Evolutionary conservation across 1,284 basidiomycete genomes (phyloP), one percentile per base, ranked within the genome.

Genomic region (Schizophyllum amplum): DNA sequence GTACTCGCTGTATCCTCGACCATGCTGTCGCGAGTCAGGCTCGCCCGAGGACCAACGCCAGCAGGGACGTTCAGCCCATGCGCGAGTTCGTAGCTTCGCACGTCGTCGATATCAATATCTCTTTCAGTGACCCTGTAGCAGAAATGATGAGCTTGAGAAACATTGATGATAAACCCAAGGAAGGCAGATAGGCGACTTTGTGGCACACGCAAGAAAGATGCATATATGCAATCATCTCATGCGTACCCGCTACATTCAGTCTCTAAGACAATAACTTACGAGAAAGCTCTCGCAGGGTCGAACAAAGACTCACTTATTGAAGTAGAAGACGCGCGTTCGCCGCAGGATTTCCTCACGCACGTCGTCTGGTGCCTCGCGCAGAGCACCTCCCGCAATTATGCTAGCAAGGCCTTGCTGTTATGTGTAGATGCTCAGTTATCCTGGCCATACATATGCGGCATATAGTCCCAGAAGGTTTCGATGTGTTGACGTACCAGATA

Each of bases 361-460:
- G n/a, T 73, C 73, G 4, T 73, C 67, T 0, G 75, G 61, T 42
- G 69, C 57, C 46, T 73, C 70, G 13, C 71, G 67, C 21, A 78
- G 61, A 3, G 71, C 67, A 15, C 72, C 74, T 24, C 72, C 73
- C 4, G 75, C 67, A 7, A 84, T 57, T 47, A 89, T 79, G 55
- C 75, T 80, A 58, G 74, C 73, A 47, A 88, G 70, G 64, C 86
- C 86, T 79, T 82, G 78, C 87, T 89, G 80, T 60, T n/a, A n/a
- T n/a, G n/a, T n/a, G n/a, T n/a, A n/a, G n/a, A n/a, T n/a, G n/a
- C n/a, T n/a, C n/a, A n/a, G n/a, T n/a, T n/a, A n/a, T n/a, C n/a
- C 58, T 57, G 24, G n/a, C 27, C 27, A 48, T 47, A 47, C 11
- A n/a, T 26, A 9, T 11, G n/a, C 33, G 48, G 25, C 54, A 9